Evolutionary conservation across 1,139 yeast genomes (phyloP).

Genomic region (Suhomyces bribrorum): DNA sequence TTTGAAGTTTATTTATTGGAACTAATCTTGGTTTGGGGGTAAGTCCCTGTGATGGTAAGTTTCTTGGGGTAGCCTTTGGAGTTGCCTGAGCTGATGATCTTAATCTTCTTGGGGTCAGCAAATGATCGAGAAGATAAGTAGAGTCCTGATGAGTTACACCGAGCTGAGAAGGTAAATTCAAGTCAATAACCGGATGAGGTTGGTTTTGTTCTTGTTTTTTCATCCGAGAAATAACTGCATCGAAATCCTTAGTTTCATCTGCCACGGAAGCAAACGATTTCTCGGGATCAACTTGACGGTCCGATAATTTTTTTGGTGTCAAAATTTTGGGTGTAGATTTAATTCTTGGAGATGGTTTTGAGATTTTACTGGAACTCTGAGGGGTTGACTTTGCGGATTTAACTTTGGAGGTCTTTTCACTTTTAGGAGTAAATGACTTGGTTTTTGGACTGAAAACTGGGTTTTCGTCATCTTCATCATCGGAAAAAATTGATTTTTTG

Average conservation of each 20-base stretch:
- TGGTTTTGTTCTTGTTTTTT: conserved; percentile 12
- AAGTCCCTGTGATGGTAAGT: conserved; percentile 8
- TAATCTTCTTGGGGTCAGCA: conserved; percentile 13
- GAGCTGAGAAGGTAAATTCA: conserved; percentile 27
- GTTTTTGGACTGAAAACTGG: background rate
- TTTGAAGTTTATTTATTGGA: conserved; percentile 12
- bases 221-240: conserved; percentile 21
- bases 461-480: conserved; percentile 9
- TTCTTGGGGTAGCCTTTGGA: conserved; percentile 14
- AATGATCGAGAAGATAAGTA: conserved; percentile 12
- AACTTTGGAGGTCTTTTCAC: background rate
- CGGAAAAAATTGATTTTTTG: conserved; percentile 10
- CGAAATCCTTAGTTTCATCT: conserved; percentile 30
- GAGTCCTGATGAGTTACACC: conserved; percentile 28
- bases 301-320: conserved; percentile 2
- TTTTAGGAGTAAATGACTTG: background rate
- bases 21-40: conserved; percentile 19
- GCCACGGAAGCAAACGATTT: conserved; percentile 18
- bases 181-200: conserved; percentile 13
- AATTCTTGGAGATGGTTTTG: conserved; percentile 2
- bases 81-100: conserved; percentile 15
- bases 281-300: background rate
- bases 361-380: background rate
- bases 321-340: conserved; percentile 4
- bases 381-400: background rate